phyloP scores from a whole-genome alignment of 1,284 basidiomycete genomes.

The Moesziomyces globuligerus region DNA sequence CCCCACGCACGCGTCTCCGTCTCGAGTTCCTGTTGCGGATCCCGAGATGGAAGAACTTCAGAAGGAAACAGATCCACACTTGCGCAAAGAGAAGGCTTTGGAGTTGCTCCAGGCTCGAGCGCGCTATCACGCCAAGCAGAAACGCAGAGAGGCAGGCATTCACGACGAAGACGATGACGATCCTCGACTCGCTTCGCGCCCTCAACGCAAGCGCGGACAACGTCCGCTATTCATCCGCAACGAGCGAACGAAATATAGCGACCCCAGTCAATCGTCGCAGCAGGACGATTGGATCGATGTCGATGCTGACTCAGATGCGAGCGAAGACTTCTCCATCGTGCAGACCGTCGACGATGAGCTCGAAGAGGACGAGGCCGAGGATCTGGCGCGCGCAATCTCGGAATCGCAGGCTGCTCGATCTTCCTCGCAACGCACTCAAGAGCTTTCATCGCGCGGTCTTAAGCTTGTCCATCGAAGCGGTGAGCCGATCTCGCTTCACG shows the following conservation, averaged over 20 bases:
- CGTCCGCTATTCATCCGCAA: constrained; percentile 42
- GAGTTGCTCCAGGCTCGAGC: constrained; percentile 53
- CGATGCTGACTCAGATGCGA: constrained; percentile 27
- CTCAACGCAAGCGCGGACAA: constrained; percentile 21
- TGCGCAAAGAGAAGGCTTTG: constrained; percentile 54
- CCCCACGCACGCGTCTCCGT: constrained; percentile 18
- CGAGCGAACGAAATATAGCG: neutral
- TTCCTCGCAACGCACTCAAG: neutral
- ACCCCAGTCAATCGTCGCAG: constrained; percentile 5
- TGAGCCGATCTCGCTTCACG: constrained; percentile 39
- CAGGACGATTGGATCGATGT: constrained; percentile 39
- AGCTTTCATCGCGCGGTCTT: constrained; percentile 20
- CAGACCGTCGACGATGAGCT: constrained; percentile 28
- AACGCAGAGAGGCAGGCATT: constrained; percentile 46
- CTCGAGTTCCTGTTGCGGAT: constrained; percentile 26
- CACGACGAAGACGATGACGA: constrained; percentile 39
- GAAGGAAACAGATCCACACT: constrained; percentile 41
- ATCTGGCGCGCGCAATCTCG: constrained; percentile 50
- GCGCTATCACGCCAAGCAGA: constrained; percentile 52
- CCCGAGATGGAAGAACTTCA: constrained; percentile 48
- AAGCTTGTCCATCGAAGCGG: constrained; percentile 26
- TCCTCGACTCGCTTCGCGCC: constrained; percentile 8
- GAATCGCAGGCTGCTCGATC: constrained; percentile 26
- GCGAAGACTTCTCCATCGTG: constrained; percentile 11
- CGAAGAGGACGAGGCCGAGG: constrained; percentile 54